Evolutionary conservation across 2,329 filamentous ascomycete genomes (phyloP), one percentile per base, ranked within the genome.

Genomic region (Chaetomiaceae sp.): DNA sequence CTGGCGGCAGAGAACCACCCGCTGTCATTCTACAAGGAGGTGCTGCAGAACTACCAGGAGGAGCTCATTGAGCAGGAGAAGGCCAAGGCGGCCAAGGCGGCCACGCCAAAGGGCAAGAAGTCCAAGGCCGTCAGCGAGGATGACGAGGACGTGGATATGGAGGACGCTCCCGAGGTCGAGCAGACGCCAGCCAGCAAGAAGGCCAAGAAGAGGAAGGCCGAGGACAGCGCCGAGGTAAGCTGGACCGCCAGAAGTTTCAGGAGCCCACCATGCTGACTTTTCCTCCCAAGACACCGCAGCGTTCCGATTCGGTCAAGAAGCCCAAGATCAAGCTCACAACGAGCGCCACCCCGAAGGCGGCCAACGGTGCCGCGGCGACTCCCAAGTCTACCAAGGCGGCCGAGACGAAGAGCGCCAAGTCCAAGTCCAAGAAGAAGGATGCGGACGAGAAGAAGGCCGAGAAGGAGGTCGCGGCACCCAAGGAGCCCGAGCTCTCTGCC

Each of bases 191-290:
- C 65, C 43, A 68, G 71, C 53, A 78, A 78, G 67, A 77, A 77
- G 64, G 65, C 77, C 6, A 87, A 86, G 79, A 96, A 96, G 78
- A 85, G 90, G 62, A 95, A 95, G 79, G 85, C 89, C 63, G 87
- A 82, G 13, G 89, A 95, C 50, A 82, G 82, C n/a, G 77, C 76
- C 20, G 86, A 85, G 70, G 83, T 84, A 65, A 70, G 75, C 61
- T 37, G 23, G 10, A 14, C 17, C 6, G n/a, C 27, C 19, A n/a
- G 8, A 23, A 17, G 16, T 27, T 14, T 6, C 4, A 16, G 16
- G 2, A 25, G 16, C 5, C 37, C 13, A 21, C 25, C 5, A 17
- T 34, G 44, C 48, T 52, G 35, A 55, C 41, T 6, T n/a, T n/a
- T n/a, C 16, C 4, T 47, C 30, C 9, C 4, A 56, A 82, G 77